Base-by-base conservation (phyloP, 371 early-diverging fungal species). In the Actinomortierella ambigua region DNA sequence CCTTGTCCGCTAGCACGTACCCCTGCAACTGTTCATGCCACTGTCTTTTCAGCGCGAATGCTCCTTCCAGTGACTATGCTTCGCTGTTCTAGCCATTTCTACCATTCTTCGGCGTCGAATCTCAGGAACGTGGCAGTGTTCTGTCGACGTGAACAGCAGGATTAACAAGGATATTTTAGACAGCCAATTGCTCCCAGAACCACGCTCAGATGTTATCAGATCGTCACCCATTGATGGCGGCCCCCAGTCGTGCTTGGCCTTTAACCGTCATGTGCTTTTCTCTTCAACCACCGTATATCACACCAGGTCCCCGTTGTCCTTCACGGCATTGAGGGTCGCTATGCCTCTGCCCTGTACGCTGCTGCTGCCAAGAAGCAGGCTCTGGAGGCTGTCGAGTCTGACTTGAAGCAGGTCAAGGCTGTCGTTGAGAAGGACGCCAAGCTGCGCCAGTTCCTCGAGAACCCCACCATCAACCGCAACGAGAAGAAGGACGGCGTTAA, bases 261-360 rank as follows among this genome's bases (percentile, higher is more conserved):
- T 22, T 13, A 50, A 42, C 17, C 29, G 3, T 28, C 39, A 5
- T 27, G 22, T 23, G 42, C 28, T 13, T 24, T 23, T 40, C 50
- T 47, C 55, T 41, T 50, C 28, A 22, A 28, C 34, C 24, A 43
- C 26, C 51, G 40, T 29, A 15, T n/a, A 46, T 22, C 46, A 6
- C 44, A 50, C 55, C 69, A 95, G 93, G 87, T 90, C 50, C 97
- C 97, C 29, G 59, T 95, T 44, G 84, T 87, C 42, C 85, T 98
- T 54, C 89, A 91, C 86, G 95, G 96, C 67, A 90, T 98, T 77
- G 95, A 95, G 55, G 98, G 98, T 69, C 93, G 96, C 73, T 98
- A 98, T 77, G 98, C 98, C 59, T 95, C 97, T 23, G 98, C 98
- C 41, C 88, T 98, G 59, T 98, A 89, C 89, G 86, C 93, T 55